Evolutionary conservation across 202 grass and related monocot species (phyloP), one percentile per base, ranked within the genome.

Genomic region (Miscanthus sacchariflorus): DNA sequence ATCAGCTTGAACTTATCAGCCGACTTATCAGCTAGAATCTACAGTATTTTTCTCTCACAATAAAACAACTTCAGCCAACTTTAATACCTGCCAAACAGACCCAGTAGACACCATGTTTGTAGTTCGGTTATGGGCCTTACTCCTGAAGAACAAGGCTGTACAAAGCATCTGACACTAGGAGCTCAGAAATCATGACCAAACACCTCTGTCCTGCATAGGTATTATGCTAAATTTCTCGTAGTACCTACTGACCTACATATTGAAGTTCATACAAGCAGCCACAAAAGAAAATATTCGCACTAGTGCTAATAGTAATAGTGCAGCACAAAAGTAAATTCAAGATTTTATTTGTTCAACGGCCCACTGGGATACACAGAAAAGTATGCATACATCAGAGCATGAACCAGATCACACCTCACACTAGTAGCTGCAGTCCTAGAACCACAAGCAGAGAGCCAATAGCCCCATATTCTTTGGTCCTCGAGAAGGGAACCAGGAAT

Each of bases 401-500:
- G 50, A 84, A 70, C 63, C 36, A 83, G 39, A 79, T 17, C 9
- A 63, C 49, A 79, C 15, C 52, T 85, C 64, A 68, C 69, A 78
- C 23, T 82, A 68, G 50, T 11, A 89, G 13, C 67, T 89, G 72
- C 35, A 67, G 78, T 69, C 73, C 79, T 74, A 89, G 81, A 12
- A 13, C 35, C 74, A 83, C 43, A 58, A 87, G 43, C 23, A 87
- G 70, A 85, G 69, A 75, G 49, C 72, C 43, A 83, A 70, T 28
- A 81, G 15, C 10, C 28, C 50, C 11, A 54, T 35, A 83, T 78
- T 35, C 67, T 27, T 61, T 81, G 65, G 67, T 88, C 71, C 90
- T 88, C 72, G 40, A 90, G 84, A 38, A 86, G 84, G 83, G 84
- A 78, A 90, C 89, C 84, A 83, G n/a, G 23, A 54, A 78, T 28